Conservation (phyloP, 345 rosid species). For the Carallia pectinifolia region DNA sequence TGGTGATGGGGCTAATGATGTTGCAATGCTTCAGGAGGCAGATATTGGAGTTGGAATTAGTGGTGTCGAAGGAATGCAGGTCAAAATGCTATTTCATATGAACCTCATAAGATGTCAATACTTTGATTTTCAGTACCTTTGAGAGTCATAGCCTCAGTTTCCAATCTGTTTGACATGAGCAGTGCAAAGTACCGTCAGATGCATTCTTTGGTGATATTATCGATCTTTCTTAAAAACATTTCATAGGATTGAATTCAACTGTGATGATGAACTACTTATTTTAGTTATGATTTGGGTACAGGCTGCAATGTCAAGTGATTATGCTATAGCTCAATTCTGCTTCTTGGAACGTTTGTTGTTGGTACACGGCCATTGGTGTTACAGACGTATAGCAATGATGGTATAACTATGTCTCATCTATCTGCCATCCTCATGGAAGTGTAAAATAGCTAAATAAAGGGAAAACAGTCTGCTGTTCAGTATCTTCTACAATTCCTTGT, state of each 20-base stretch:
- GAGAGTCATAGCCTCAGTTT: background rate
- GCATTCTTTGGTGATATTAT: background rate
- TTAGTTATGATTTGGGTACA: constrained; percentile 26
- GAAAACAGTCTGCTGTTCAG: background rate
- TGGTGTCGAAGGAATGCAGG: constrained; percentile 98
- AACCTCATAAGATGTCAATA: background rate
- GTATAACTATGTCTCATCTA: constrained; percentile 34
- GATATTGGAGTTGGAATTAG: constrained; percentile 96
- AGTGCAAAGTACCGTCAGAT: background rate
- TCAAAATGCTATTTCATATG: constrained; percentile 12
- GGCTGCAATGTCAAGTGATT: constrained; percentile 98
- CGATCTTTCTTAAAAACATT: background rate
- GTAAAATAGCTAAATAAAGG: too few relatives aligned
- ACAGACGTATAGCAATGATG: constrained; percentile 87
- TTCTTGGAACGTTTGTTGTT: constrained; percentile 75
- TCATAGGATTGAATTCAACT: background rate
- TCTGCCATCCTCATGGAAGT: background rate
- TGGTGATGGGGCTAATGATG: constrained; percentile 98
- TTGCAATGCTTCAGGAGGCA: constrained; percentile 95
- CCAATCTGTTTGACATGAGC: too few relatives aligned
- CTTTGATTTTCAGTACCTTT: background rate
- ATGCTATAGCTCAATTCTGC: constrained; percentile 81
- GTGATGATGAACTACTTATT: constrained; percentile 6
- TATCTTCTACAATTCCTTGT: background rate
- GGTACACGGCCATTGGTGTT: constrained; percentile 99